Evolutionary conservation across 2,329 filamentous ascomycete genomes (phyloP).

Genomic region (Ophiostoma triangulosporum): DNA sequence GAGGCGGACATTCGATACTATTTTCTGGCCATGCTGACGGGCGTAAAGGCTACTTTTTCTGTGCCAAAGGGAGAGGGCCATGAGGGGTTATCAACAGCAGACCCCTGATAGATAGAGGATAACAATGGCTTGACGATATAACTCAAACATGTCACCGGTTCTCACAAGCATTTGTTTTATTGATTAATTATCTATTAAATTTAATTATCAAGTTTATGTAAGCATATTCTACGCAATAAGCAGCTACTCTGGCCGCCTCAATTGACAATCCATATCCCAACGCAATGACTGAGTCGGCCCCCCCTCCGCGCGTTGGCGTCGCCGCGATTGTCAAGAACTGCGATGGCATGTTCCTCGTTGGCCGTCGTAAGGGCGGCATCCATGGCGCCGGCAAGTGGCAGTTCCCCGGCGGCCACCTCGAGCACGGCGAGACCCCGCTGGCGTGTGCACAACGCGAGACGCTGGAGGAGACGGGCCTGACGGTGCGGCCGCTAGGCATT

Average conservation of each 20-base stretch:
- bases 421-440: slow-evolving; percentile 50
- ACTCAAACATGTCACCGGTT: too few relatives aligned
- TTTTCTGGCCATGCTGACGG: slow-evolving; percentile 39
- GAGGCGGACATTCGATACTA: slow-evolving; percentile 30
- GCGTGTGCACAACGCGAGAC: slow-evolving; percentile 53
- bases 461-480: slow-evolving; percentile 56
- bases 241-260: too few relatives aligned
- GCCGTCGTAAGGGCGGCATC: slow-evolving; percentile 30
- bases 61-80: background rate
- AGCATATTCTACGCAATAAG: too few relatives aligned
- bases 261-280: too few relatives aligned
- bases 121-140: too few relatives aligned
- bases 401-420: slow-evolving; percentile 64
- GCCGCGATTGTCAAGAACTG: slow-evolving; percentile 31
- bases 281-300: background rate
- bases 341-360: slow-evolving; percentile 32
- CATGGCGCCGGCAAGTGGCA: slow-evolving; percentile 37
- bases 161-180: too few relatives aligned
- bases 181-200: too few relatives aligned
- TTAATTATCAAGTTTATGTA: too few relatives aligned
- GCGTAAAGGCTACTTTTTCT: slow-evolving; percentile 29
- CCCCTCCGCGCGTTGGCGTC: slow-evolving; percentile 31
- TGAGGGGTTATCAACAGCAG: too few relatives aligned
- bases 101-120: too few relatives aligned
- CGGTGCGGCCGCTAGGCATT: slow-evolving; percentile 37